Evolutionary conservation across 768 basidiomycete genomes (phyloP), one percentile per base, ranked within the genome.

Genomic region (Tulasnella sp.): DNA sequence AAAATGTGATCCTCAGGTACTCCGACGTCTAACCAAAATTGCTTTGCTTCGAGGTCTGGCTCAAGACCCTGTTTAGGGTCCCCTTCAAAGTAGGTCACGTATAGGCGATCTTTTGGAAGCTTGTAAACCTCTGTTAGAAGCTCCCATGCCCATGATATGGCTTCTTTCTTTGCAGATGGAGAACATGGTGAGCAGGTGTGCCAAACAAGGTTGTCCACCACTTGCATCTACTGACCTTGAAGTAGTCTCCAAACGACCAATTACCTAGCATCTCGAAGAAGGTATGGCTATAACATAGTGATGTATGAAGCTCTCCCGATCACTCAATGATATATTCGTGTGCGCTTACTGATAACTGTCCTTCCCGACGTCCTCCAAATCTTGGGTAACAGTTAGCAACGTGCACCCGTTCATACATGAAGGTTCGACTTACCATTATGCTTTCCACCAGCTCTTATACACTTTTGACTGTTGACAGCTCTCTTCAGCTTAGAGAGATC

Each of bases 191-290:
- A 22, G 55, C n/a, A 37, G 34, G 24, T 50, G 32, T 33, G 25
- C 45, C 16, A 40, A 41, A 41, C 42, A 15, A 40, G 22, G 37
- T n/a, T n/a, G n/a, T n/a, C n/a, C n/a, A n/a, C n/a, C n/a, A n/a
- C n/a, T n/a, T n/a, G n/a, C n/a, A n/a, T n/a, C n/a, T n/a, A 59
- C 64, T 39, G 45, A 78, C 92, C 78, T 99, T 99, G 79, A 99
- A 99, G 71, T 99, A 99, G 66, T 99, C 92, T 0, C 95, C 95
- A 59, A 98, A 99, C 3, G 92, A 96, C 95, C 95, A 99, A 66
- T 99, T 99, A 33, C 95, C 95, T 56, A 99, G 69, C 95, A 99
- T 99, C 69, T 99, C 95, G 62, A 99, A 99, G 69, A 93, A 92
- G 1, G 89, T 95, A 62, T 93, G 86, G 61, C 49, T 51, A 16